phyloP scores from a whole-genome alignment of 257 asterid species.

The Osmanthus fragrans region DNA sequence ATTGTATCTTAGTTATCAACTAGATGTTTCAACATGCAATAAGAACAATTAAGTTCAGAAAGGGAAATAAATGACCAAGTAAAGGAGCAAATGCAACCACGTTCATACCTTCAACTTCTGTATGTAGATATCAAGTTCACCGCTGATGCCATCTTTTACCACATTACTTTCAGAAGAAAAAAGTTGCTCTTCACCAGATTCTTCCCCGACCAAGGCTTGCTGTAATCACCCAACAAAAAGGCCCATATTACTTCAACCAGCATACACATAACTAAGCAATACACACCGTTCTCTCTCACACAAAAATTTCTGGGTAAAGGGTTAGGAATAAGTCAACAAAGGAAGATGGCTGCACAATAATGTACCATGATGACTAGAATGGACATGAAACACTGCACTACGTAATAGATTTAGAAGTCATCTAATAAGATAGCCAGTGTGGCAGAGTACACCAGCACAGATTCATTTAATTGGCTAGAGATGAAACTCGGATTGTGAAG shows the following conservation, averaged over 20 bases:
- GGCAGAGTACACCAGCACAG: neutral
- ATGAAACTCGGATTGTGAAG: conserved; percentile 3
- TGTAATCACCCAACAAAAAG: conserved; percentile 46
- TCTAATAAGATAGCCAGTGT: conserved; percentile 22
- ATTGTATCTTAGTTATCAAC: conserved; percentile 4
- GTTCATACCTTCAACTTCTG: conserved; percentile 71
- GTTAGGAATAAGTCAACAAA: conserved; percentile 3
- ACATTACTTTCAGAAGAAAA: conserved; percentile 63
- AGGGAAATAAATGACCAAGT: conserved; percentile 19
- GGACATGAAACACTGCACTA: conserved; percentile 10
- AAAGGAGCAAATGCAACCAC: conserved; percentile 18
- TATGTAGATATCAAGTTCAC: conserved; percentile 67
- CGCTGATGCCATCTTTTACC: conserved; percentile 50
- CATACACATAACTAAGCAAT: conserved; percentile 19
- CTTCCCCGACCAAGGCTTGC: conserved; percentile 99
- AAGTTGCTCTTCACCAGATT: conserved; percentile 81
- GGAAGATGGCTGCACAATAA: conserved; percentile 4
- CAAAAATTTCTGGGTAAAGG: conserved; percentile 9
- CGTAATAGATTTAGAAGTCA: conserved; percentile 13
- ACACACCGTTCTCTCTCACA: conserved; percentile 5
- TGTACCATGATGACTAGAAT: conserved; percentile 5
- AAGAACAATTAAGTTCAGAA: conserved; percentile 9
- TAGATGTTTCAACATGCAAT: conserved; percentile 13
- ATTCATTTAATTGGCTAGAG: neutral
- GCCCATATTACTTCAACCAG: conserved; percentile 24